A percentile compares a stretch with the other conserved stretches of the same genome.
Conservation (phyloP, 2,329 filamentous ascomycete species). For the Claviceps sp. region DNA sequence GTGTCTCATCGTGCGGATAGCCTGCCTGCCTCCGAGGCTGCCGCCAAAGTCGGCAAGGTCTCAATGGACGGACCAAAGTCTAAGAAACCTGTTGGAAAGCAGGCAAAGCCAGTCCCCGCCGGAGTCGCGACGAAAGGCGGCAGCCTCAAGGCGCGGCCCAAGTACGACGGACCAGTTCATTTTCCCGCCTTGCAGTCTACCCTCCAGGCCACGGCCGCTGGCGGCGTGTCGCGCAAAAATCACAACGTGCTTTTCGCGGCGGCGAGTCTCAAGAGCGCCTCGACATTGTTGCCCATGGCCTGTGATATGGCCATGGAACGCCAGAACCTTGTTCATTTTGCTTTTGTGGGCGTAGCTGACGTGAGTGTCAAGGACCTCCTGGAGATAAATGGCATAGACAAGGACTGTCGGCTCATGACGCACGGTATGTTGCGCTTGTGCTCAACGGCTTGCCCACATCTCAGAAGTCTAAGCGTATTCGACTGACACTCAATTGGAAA, state of each 20-base stretch:
- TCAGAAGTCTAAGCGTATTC: background rate
- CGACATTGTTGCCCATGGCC: constrained; percentile 64
- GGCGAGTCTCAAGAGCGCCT: constrained; percentile 58
- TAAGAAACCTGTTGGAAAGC: background rate
- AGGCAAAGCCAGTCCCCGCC: background rate
- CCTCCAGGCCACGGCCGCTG: constrained; percentile 43
- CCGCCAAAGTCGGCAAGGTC: background rate
- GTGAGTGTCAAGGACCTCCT: constrained; percentile 57
- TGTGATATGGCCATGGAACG: constrained; percentile 68
- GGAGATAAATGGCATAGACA: constrained; percentile 65
- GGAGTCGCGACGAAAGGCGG: too few species aligned
- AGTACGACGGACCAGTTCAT: constrained; percentile 55
- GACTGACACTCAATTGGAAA: background rate
- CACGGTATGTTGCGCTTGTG: constrained; percentile 30
- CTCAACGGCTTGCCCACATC: background rate
- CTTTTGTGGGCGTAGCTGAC: constrained; percentile 59
- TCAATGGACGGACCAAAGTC: background rate
- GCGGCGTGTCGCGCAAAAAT: constrained; percentile 38
- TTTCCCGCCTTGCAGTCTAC: constrained; percentile 53
- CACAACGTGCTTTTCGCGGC: constrained; percentile 70
- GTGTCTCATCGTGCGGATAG: background rate
- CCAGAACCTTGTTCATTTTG: constrained; percentile 68
- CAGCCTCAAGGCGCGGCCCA: background rate
- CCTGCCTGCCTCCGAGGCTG: background rate
- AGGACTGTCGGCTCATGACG: constrained; percentile 51